Base-by-base conservation (phyloP, 768 basidiomycete species). In the Serpula lacrymans region DNA sequence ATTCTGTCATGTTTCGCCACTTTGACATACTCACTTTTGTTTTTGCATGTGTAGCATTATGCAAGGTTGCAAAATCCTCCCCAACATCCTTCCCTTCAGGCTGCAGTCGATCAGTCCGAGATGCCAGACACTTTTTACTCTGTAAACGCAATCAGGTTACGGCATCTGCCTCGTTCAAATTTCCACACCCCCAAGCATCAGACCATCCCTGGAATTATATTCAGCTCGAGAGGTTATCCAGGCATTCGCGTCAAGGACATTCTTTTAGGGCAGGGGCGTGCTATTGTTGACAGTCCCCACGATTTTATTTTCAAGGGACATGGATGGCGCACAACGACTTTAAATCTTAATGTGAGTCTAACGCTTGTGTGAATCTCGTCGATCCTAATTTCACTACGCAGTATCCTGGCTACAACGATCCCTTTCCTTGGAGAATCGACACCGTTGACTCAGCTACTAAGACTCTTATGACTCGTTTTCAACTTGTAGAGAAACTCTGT, bases 321-420 rank as follows among this genome's bases (percentile, higher is more conserved):
- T 2, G 47, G 54, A 3, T 61, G 54, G 46, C 48, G 59, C 17
- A 9, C 42, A 0, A 61, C 44, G 8, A 39, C 41, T 21, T 16
- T 60, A 7, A 46, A 45, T 7, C 41, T 60, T 13, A 42, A 59
- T 46, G 58, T 56, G 12, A 22, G 5, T 12, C n/a, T n/a, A 3
- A 1, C 24, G 8, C 21, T 30, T 18, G 6, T 9, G 14, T 24
- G 20, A n/a, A 6, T 22, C 36, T 26, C 1, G 22, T n/a, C 16
- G 4, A 7, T 22, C 20, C 29, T 30, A 4, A n/a, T 26, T 7
- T 13, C 5, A 6, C 23, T 4, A 24, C 14, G 6, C 11, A 58
- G 56, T 58, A 57, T 56, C 56, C 56, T 2, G 57, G 56, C 8
- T 58, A 58, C 7, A 14, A n/a, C 4, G 39, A 50, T 32, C 37